These are phyloP conservation scores for Pythium dissotocum DNA, from an alignment of 352 stramenopile genomes.

Conservation along the genomic window DNA sequence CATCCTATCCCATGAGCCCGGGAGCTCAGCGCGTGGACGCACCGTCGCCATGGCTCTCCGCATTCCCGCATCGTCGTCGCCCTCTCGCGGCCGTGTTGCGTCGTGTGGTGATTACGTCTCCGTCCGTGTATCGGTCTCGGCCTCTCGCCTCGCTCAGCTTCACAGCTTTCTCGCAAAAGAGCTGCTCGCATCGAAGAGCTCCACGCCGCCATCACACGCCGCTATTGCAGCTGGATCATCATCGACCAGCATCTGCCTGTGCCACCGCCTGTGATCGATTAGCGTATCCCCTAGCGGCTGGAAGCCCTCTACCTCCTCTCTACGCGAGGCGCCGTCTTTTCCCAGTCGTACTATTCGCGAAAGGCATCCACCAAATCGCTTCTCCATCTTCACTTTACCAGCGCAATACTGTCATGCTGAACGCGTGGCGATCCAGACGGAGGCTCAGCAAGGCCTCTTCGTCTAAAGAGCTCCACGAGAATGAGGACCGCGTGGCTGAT, in stretches of 20 bases:
- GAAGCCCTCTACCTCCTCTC: background rate
- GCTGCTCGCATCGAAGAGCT: background rate
- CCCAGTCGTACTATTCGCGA: too few relatives aligned
- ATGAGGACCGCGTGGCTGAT: background rate
- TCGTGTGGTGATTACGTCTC: too few relatives aligned
- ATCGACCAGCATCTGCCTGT: background rate
- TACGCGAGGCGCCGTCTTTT: background rate
- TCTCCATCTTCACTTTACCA: background rate
- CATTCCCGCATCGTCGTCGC: background rate
- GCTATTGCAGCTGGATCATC: background rate
- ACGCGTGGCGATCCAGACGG: constrained; percentile 12
- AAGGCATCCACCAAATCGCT: background rate
- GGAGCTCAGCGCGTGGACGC: background rate
- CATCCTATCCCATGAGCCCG: background rate
- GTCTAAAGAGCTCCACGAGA: background rate
- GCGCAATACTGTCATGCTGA: constrained; percentile 10
- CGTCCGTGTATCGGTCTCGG: background rate
- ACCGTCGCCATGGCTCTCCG: background rate
- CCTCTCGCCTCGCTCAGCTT: too few relatives aligned
- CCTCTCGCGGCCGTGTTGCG: background rate
- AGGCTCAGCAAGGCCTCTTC: constrained; percentile 7
- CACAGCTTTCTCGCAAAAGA: background rate
- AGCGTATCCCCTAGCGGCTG: background rate
- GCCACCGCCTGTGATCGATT: background rate
- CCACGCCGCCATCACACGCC: too few relatives aligned